phyloP scores from a whole-genome alignment of 257 asterid species.

The Thymus mandschuricus region DNA sequence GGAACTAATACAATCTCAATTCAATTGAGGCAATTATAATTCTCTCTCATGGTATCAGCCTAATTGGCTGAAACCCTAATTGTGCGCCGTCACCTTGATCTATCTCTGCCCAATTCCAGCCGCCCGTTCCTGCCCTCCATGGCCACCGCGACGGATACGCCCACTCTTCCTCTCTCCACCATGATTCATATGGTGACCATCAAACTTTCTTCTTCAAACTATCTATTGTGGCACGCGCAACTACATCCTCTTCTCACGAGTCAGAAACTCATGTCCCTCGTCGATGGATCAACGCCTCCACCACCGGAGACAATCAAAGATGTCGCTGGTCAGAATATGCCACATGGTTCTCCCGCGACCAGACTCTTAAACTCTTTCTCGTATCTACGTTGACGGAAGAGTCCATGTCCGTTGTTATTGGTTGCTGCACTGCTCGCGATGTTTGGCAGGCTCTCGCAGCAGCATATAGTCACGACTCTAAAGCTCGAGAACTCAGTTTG shows the following conservation, averaged over 20 bases:
- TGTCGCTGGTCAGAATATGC: background rate
- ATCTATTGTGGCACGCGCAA: background rate
- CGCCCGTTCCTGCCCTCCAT: background rate
- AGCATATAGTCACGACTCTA: background rate
- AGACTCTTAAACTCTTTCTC: background rate
- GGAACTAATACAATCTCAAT: background rate
- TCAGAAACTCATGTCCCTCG: background rate
- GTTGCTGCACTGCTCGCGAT: background rate
- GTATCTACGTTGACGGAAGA: background rate
- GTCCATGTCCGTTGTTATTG: background rate
- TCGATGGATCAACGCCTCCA: background rate
- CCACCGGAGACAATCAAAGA: background rate
- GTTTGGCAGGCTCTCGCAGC: background rate
- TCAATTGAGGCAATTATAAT: background rate
- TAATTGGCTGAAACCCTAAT: constrained; percentile 1
- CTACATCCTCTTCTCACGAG: background rate
- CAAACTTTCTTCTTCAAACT: background rate
- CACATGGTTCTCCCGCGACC: background rate
- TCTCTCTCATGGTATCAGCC: constrained; percentile 6
- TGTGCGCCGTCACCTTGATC: background rate
- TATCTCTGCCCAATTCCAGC: background rate
- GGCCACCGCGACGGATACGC: background rate
- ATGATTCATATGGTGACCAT: background rate
- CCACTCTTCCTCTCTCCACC: background rate
- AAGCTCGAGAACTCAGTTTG: constrained; percentile 6